phyloP scores from a whole-genome alignment of 176 grass and related monocot genomes.

The Avena eriantha region DNA sequence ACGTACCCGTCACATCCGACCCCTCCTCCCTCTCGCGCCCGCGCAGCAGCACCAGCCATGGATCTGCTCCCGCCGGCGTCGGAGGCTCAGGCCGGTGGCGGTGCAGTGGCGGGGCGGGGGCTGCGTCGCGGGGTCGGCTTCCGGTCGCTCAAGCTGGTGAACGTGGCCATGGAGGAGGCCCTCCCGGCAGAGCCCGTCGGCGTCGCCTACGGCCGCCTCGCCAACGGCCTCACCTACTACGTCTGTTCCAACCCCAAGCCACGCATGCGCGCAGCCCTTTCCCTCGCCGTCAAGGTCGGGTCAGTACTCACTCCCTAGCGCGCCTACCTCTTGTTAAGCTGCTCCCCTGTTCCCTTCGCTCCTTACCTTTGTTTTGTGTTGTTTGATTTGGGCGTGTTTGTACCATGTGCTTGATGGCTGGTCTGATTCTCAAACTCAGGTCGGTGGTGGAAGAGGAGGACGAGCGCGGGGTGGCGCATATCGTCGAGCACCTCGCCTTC shows the following conservation, averaged over 20 bases:
- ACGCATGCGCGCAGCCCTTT: constrained; percentile 92
- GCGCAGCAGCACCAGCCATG: constrained; percentile 56
- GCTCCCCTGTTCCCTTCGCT: background rate
- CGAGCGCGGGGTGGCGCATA: constrained; percentile 94
- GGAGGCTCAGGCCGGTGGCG: constrained; percentile 42
- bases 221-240: constrained; percentile 96
- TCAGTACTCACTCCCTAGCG: constrained; percentile 46
- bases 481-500: constrained; percentile 97
- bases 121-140: constrained; percentile 73
- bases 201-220: constrained; percentile 74
- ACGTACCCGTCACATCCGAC: constrained; percentile 16
- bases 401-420: background rate
- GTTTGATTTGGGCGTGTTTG: background rate
- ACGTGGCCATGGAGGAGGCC: constrained; percentile 75
- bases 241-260: constrained; percentile 90
- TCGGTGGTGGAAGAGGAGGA: constrained; percentile 95
- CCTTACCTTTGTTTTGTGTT: background rate
- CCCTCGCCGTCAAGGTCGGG: constrained; percentile 99
- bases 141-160: constrained; percentile 89
- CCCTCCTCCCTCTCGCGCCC: constrained; percentile 7
- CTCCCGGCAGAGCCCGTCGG: constrained; percentile 76
- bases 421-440: constrained; percentile 49
- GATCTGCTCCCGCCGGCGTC: constrained; percentile 82
- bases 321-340: background rate
- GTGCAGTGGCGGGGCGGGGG: background rate